These are phyloP conservation scores for Diaporthe longicolla DNA, from an alignment of 2,329 filamentous ascomycete species.

Conservation along the genomic window DNA sequence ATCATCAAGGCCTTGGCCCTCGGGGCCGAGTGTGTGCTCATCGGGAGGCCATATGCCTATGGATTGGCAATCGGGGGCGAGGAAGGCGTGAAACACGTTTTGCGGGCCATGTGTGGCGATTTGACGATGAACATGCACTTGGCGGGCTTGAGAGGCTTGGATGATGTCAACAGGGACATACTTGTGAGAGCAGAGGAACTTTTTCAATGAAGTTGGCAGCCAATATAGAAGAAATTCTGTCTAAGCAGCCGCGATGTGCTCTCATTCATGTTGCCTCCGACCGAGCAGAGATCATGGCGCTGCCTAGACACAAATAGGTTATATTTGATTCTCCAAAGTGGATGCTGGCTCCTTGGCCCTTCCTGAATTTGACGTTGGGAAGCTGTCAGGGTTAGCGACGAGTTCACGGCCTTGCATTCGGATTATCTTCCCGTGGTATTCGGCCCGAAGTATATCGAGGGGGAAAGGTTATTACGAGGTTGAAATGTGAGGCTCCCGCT, in stretches of 20 bases:
- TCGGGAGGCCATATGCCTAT: conserved; percentile 62
- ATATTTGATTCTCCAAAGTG: too few species aligned
- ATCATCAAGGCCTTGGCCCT: conserved; percentile 77
- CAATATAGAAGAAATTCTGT: background rate
- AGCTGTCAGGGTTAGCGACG: background rate
- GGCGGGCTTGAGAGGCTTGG: conserved; percentile 30
- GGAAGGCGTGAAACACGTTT: conserved; percentile 39
- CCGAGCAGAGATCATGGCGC: too few species aligned
- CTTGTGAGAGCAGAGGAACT: conserved; percentile 5
- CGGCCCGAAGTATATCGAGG: background rate
- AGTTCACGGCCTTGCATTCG: background rate
- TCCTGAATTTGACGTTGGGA: background rate
- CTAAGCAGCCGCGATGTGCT: background rate
- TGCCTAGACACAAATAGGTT: too few species aligned
- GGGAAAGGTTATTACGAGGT: background rate
- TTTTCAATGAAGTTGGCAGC: background rate
- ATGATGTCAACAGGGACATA: conserved; percentile 2
- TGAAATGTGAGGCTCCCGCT: too few species aligned
- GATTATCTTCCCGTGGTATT: background rate
- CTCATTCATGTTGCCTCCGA: background rate
- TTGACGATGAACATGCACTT: conserved; percentile 40
- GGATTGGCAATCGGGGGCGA: conserved; percentile 39
- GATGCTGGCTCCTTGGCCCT: too few species aligned
- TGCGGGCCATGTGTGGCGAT: conserved; percentile 41
- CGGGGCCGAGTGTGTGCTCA: conserved; percentile 73